Percentiles rank a stretch among this genome's conserved stretches.
phyloP scores from a whole-genome alignment of 257 asterid species.

The Solanum medicagineum region DNA sequence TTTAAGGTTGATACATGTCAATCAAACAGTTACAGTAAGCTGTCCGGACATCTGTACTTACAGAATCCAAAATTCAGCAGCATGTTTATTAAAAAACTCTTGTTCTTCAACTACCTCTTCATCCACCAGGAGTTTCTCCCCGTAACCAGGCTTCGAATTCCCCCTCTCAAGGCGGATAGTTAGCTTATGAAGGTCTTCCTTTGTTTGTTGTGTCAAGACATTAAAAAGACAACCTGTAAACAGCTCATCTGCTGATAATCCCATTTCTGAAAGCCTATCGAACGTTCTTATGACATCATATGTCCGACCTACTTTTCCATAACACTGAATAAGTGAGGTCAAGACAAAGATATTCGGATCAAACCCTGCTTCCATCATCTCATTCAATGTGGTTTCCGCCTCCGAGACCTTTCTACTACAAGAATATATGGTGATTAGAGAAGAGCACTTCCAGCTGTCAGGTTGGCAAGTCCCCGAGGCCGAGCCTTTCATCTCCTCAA shows the following conservation, averaged over 20 bases:
- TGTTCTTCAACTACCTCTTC: conserved; percentile 5
- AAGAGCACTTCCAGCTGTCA: conserved; percentile 69
- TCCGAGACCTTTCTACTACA: conserved; percentile 76
- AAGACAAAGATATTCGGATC: conserved; percentile 60
- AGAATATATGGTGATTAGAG: conserved; percentile 61
- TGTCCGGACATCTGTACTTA: conserved; percentile 45
- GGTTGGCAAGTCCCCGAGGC: conserved; percentile 43
- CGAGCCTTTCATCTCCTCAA: conserved; percentile 58
- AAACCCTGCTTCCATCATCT: conserved; percentile 71
- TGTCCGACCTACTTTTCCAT: conserved; percentile 64
- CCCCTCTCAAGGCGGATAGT: conserved; percentile 54
- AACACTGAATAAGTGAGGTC: conserved; percentile 84
- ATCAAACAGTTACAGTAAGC: conserved; percentile 52
- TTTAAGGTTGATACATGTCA: conserved; percentile 52
- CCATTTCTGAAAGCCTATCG: conserved; percentile 33
- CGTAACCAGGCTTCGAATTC: conserved; percentile 44
- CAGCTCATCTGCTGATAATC: conserved; percentile 65
- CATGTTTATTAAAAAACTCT: conserved; percentile 19
- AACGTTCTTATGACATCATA: conserved; percentile 76
- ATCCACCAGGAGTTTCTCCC: conserved; percentile 40
- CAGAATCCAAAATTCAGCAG: conserved; percentile 35
- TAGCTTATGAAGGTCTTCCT: conserved; percentile 39
- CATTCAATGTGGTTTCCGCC: conserved; percentile 56
- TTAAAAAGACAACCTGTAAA: conserved; percentile 72
- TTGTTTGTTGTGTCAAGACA: conserved; percentile 48